Conservation (phyloP, 257 asterid genomes). For the Penstemon newberryi region DNA sequence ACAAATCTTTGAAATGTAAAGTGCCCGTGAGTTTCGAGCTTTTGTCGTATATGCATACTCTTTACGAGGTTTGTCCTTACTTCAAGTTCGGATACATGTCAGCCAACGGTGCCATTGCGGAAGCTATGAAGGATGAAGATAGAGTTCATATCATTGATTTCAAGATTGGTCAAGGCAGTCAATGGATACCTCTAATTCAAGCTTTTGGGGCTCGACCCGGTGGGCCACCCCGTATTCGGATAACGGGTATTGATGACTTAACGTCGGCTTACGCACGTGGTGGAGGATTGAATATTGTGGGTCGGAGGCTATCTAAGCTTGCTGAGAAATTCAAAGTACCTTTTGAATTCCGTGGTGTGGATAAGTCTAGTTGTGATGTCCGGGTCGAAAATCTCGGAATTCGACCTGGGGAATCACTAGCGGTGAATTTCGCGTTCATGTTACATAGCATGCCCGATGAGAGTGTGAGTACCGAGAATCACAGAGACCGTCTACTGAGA, state of each 20-base stretch:
- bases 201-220: slow-evolving; percentile 81
- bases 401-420: slow-evolving; percentile 61
- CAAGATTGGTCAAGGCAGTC: slow-evolving; percentile 85
- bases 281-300: slow-evolving; percentile 72
- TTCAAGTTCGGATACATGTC: slow-evolving; percentile 90
- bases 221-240: slow-evolving; percentile 79
- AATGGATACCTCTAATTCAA: slow-evolving; percentile 78
- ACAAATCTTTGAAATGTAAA: slow-evolving; percentile 49
- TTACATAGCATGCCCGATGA: slow-evolving; percentile 82
- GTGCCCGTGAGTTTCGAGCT: slow-evolving; percentile 76
- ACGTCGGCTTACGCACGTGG: slow-evolving; percentile 76
- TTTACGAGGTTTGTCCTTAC: slow-evolving; percentile 82
- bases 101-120: slow-evolving; percentile 91
- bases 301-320: slow-evolving; percentile 64
- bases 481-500: slow-evolving; percentile 66
- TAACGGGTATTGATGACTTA: slow-evolving; percentile 75
- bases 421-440: slow-evolving; percentile 80
- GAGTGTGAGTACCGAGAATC: slow-evolving; percentile 76
- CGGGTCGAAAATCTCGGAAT: slow-evolving; percentile 42
- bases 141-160: slow-evolving; percentile 79
- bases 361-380: slow-evolving; percentile 44
- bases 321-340: slow-evolving; percentile 73
- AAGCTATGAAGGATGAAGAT: slow-evolving; percentile 73
- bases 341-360: slow-evolving; percentile 57
- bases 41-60: slow-evolving; percentile 63